A percentile compares a stretch with the other conserved stretches of the same genome.
These are phyloP conservation scores for Penicillium expansum DNA, from an alignment of 2,329 filamentous ascomycete genomes.

Conservation along the genomic window DNA sequence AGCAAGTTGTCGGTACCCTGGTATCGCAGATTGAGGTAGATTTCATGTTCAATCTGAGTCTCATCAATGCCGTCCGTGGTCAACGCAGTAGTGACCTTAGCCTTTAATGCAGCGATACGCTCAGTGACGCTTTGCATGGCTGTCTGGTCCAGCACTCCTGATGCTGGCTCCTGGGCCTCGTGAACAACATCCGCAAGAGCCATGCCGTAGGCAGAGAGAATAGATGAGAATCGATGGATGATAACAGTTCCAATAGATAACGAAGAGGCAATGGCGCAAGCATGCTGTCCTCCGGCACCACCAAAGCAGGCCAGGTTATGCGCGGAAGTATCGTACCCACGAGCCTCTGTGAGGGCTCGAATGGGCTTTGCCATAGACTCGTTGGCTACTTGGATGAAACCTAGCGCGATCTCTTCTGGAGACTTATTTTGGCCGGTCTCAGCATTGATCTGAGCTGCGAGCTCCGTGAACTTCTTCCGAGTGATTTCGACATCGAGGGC, in stretches of 20 bases:
- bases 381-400: conserved; percentile 44
- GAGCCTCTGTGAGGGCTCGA: conserved; percentile 83
- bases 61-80: conserved; percentile 38
- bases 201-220: conserved; percentile 90
- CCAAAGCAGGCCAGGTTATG: conserved; percentile 89
- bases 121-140: conserved; percentile 34
- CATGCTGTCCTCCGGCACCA: conserved; percentile 88
- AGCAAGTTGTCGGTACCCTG: conserved; percentile 52
- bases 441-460: conserved; percentile 73
- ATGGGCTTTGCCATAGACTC: conserved; percentile 65
- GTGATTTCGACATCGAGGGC: conserved; percentile 75
- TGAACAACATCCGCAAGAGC: conserved; percentile 90
- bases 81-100: conserved; percentile 32
- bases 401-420: conserved; percentile 55
- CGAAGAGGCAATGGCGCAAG: conserved; percentile 85
- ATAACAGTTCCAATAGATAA: conserved; percentile 73
- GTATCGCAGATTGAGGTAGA: conserved; percentile 51
- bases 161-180: conserved; percentile 67
- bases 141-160: conserved; percentile 45
- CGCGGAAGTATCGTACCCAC: conserved; percentile 85
- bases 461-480: conserved; percentile 55
- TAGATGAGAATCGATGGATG: conserved; percentile 85
- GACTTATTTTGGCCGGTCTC: conserved; percentile 54
- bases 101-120: conserved; percentile 32
- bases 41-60: conserved; percentile 42